These are phyloP conservation scores for Lupinus albus DNA, from an alignment of 306 rosid species.

Conservation along the genomic window DNA sequence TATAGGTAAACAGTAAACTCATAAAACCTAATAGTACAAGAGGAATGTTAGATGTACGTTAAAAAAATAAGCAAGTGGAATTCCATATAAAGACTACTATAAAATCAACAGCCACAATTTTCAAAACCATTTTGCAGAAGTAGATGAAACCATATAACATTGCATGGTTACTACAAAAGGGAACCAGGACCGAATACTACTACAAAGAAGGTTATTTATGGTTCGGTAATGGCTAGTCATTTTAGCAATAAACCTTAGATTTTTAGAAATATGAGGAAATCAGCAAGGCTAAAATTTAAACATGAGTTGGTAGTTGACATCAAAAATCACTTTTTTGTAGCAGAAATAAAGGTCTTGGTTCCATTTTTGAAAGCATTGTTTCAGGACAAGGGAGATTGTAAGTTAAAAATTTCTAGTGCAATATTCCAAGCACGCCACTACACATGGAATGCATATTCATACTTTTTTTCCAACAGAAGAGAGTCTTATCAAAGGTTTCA, in stretches of 20 bases:
- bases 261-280: not conserved
- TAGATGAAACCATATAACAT: conserved; percentile 26
- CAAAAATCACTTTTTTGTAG: conserved; percentile 1
- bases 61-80: not conserved
- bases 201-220: not conserved
- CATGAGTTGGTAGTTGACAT: conserved; percentile 16
- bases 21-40: not conserved
- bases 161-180: conserved; percentile 28
- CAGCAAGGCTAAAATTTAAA: not conserved
- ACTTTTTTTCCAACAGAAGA: conserved; percentile 17
- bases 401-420: conserved; percentile 37
- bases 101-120: conserved; percentile 4
- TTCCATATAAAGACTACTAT: conserved; percentile 7
- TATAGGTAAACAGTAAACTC: not conserved
- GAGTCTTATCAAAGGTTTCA: conserved; percentile 40
- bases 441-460: conserved; percentile 40
- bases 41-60: too few relatives aligned
- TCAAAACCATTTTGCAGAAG: conserved; percentile 16
- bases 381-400: conserved; percentile 7
- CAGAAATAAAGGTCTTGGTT: conserved; percentile 7
- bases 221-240: not conserved
- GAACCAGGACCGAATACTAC: conserved; percentile 11
- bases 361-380: conserved; percentile 23
- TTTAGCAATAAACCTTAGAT: conserved; percentile 12
- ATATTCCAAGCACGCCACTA: conserved; percentile 30